Percentiles rank a stretch among this genome's conserved stretches.
Evolutionary conservation across 2,329 filamentous ascomycete species (phyloP).

Genomic region (Akanthomyces uredinophilus): DNA sequence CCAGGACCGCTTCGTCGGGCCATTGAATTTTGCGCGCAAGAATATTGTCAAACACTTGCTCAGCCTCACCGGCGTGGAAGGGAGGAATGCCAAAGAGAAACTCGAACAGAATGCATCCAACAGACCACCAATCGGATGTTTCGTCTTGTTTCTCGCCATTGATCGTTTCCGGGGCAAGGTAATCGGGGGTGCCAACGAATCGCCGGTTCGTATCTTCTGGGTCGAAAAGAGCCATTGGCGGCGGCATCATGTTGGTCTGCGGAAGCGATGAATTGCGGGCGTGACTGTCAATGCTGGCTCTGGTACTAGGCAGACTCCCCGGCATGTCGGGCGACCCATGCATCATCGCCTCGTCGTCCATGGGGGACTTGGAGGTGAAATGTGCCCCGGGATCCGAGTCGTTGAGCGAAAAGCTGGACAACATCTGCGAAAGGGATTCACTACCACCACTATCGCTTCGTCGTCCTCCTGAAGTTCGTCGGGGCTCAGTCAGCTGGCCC

Average conservation of each 20-base stretch:
- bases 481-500: slow-evolving; percentile 53
- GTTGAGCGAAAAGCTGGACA: slow-evolving; percentile 70
- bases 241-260: slow-evolving; percentile 70
- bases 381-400: slow-evolving; percentile 46
- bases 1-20: slow-evolving; percentile 76
- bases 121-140: slow-evolving; percentile 99
- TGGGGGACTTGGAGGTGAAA: slow-evolving; percentile 47
- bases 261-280: slow-evolving; percentile 28
- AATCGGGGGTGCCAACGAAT: slow-evolving; percentile 96
- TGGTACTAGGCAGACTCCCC: slow-evolving; percentile 30
- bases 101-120: slow-evolving; percentile 97
- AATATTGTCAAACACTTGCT: slow-evolving; percentile 96
- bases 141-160: slow-evolving; percentile 93
- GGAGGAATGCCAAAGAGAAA: slow-evolving; percentile 91
- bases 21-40: slow-evolving; percentile 83
- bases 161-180: slow-evolving; percentile 94
- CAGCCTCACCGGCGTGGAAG: slow-evolving; percentile 84
- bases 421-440: slow-evolving; percentile 76
- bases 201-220: slow-evolving; percentile 87
- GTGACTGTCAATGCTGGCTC: slow-evolving; percentile 31
- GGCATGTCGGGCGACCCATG: slow-evolving; percentile 74
- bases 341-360: slow-evolving; percentile 71
- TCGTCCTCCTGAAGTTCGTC: slow-evolving; percentile 66
- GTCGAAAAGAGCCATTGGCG: slow-evolving; percentile 91
- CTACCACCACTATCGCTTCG: slow-evolving; percentile 91